Base-by-base conservation (phyloP, 768 basidiomycete species). In the Panellus pusillus region DNA sequence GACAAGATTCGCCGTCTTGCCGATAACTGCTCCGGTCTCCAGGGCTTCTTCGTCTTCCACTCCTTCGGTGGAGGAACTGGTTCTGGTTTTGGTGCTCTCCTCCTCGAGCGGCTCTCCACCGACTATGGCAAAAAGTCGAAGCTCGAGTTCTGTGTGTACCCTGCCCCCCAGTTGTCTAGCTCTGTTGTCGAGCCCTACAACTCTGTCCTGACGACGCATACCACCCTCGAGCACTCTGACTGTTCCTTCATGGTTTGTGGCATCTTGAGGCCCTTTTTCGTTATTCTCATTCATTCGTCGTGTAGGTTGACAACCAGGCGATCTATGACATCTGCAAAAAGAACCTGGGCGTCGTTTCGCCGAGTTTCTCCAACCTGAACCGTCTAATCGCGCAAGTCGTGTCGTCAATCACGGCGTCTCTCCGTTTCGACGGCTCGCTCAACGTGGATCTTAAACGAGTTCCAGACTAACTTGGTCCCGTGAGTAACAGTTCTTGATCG, bases 31-130 rank as follows among this genome's bases (percentile, higher is more conserved):
- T 84, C 86, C 45, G 97, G 97, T 69, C 86, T 99, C 41, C 97
- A 99, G 75, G 97, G 97, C 66, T 99, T 99, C 86, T 98, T 98
- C 69, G 92, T 98, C 68, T 98, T 98, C 86, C 97, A 98, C 78
- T 98, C 97, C 17, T 98, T 99, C 70, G 97, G 97, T 70, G 97
- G 97, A 69, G 97, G 97, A 73, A 98, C 97, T 69, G 97, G 97
- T 66, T 99, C 97, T 57, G 97, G 97, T 68, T 96, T 99, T 66
- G 97, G 97, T 70, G 96, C 97, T 54, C 89, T 99, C 64, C 81
- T 99, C 58, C 84, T 98, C 56, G 97, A 99, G 76, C 87, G 94
- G 54, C 87, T 99, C 63, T 98, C 96, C 27, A 90, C 91, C 52
- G 97, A 99, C 74, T 99, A 98, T 66, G 97, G 97, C 72, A 99